Evolutionary conservation across 202 grass and related monocot species (phyloP), one percentile per base, ranked within the genome.

Genomic region (Zoysia matrella): DNA sequence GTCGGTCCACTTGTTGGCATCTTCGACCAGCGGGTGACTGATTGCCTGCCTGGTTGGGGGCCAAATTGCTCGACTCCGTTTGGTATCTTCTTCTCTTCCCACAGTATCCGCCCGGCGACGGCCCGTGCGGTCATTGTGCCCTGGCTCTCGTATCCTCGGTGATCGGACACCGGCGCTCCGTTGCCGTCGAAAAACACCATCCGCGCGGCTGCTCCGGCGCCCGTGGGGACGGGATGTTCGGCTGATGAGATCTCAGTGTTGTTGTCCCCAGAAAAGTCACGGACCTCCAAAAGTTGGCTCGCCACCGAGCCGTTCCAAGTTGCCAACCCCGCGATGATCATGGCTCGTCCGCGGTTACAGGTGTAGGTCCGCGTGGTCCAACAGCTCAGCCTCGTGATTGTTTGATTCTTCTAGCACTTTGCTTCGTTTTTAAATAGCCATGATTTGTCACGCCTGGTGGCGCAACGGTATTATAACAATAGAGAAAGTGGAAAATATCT

Each of bases 311-410:
- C 30, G 8, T 40, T 4, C 3, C 1, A 36, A 36, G 30, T 36
- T 11, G 18, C 80, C 80, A 40, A 67, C 49, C 80, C 48, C 50
- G 56, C 57, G 16, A 56, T 11, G 57, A 36, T 36, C 30, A 36
- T 36, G 30, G 3, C 3, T 56, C 54, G 0, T 22, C 16, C 9
- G 7, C 7, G 22, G 1, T 49, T 7, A 44, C 13, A 61, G 43
- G 0, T 57, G 75, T 55, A 73, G 51, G 64, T 71, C 47, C 12
- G 75, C 52, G 52, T 44, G 30, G 30, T 36, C 63, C 64, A 75
- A 56, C 80, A 12, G 7, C 40, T 66, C 71, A 39, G 36, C 11
- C 60, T 44, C 39, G 9, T 73, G 1, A 44, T 42, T 82, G 57
- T 41, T 62, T 36, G 7, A 9, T 62, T 39, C 1, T 62, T 62